phyloP scores from a whole-genome alignment of 371 early-diverging fungal species.

The Thermomucor indicae-seudaticae region DNA sequence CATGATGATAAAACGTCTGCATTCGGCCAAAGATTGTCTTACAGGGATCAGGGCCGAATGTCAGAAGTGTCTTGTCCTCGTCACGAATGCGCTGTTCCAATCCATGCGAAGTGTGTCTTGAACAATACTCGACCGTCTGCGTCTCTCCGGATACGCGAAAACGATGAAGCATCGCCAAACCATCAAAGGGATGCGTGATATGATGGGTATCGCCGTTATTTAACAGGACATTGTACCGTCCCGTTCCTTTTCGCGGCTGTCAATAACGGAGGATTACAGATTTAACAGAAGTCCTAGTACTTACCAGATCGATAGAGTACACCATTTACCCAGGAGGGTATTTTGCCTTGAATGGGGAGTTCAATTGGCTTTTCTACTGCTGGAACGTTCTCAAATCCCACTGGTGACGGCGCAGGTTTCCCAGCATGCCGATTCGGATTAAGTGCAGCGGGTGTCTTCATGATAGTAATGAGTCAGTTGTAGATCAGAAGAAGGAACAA shows the following conservation, averaged over 20 bases:
- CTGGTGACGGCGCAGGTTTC: slow-evolving; percentile 37
- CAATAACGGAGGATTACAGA: background rate
- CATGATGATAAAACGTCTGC: slow-evolving; percentile 39
- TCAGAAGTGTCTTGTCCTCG: slow-evolving; percentile 36
- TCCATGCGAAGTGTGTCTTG: slow-evolving; percentile 44
- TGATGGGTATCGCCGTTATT: slow-evolving; percentile 49
- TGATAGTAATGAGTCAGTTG: slow-evolving; percentile 4
- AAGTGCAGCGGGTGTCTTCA: slow-evolving; percentile 31
- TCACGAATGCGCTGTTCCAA: slow-evolving; percentile 32
- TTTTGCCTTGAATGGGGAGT: slow-evolving; percentile 40
- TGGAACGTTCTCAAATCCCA: slow-evolving; percentile 50
- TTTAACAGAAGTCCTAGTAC: background rate
- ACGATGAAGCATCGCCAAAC: slow-evolving; percentile 53
- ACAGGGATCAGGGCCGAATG: slow-evolving; percentile 57
- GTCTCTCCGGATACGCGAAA: slow-evolving; percentile 32
- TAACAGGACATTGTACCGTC: slow-evolving; percentile 36
- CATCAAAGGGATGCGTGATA: slow-evolving; percentile 63
- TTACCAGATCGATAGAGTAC: slow-evolving; percentile 54
- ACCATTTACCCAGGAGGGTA: slow-evolving; percentile 60
- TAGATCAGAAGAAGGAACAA: background rate
- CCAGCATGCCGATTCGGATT: slow-evolving; percentile 18
- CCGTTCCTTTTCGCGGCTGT: slow-evolving; percentile 24
- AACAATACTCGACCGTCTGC: slow-evolving; percentile 30
- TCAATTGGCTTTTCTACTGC: slow-evolving; percentile 33
- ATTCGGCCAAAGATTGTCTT: slow-evolving; percentile 54